Percentiles rank a stretch among this genome's conserved stretches.
These are phyloP conservation scores for Litsea cubeba DNA, from an alignment of 164 flowering plant species.

Conservation along the genomic window DNA sequence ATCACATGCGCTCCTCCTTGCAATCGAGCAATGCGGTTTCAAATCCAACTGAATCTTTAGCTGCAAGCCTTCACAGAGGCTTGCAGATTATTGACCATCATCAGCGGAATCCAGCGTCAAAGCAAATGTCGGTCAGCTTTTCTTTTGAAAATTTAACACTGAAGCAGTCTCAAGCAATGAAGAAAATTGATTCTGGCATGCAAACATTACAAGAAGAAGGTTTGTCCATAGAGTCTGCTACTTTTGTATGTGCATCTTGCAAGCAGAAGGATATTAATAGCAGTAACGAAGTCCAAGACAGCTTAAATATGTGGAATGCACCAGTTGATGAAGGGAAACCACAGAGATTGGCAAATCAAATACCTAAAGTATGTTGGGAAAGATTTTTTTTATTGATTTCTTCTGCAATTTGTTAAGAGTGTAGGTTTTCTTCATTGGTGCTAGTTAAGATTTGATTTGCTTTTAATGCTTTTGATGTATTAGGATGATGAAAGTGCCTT, in stretches of 20 bases:
- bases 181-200: slow-evolving; percentile 43
- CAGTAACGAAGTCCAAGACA: slow-evolving; percentile 34
- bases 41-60: slow-evolving; percentile 77
- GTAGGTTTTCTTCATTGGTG: slow-evolving; percentile 6
- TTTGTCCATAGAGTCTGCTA: slow-evolving; percentile 17
- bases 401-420: background rate
- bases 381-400: background rate
- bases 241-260: slow-evolving; percentile 64
- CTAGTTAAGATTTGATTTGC: background rate
- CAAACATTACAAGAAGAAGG: slow-evolving; percentile 36
- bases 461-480: background rate
- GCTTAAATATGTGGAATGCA: slow-evolving; percentile 43
- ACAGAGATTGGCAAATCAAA: slow-evolving; percentile 13
- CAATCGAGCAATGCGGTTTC: slow-evolving; percentile 52
- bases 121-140: slow-evolving; percentile 53
- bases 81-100: slow-evolving; percentile 80
- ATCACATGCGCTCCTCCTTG: slow-evolving; percentile 49
- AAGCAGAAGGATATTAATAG: slow-evolving; percentile 19
- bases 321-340: slow-evolving; percentile 26
- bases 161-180: slow-evolving; percentile 44
- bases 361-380: slow-evolving; percentile 23
- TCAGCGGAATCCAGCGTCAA: slow-evolving; percentile 48
- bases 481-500: slow-evolving; percentile 16
- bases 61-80: slow-evolving; percentile 92
- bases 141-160: slow-evolving; percentile 74